phyloP scores from a whole-genome alignment of 2,329 filamentous ascomycete genomes.

The Epicoccum sorghinum region DNA sequence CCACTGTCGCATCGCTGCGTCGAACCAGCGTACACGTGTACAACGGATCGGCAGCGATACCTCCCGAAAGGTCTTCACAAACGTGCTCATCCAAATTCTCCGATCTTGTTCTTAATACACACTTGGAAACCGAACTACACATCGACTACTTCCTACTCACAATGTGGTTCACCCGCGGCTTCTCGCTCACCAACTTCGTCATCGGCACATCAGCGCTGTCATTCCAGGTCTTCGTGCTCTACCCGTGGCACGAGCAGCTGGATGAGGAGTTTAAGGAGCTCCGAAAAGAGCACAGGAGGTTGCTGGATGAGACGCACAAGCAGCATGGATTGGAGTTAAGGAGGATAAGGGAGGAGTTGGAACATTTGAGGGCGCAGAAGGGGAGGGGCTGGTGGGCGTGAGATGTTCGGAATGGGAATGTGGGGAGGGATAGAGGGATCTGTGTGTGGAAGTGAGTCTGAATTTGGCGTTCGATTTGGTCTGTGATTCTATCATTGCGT shows the following conservation, averaged over 20 bases:
- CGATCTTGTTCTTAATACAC: no score
- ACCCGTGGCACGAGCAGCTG: conserved; percentile 72
- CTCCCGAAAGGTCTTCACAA: no score
- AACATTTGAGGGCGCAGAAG: conserved; percentile 20
- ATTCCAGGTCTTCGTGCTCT: conserved; percentile 73
- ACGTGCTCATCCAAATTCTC: no score
- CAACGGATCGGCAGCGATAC: no score
- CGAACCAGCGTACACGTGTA: no score
- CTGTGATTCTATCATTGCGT: no score
- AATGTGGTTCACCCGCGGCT: conserved; percentile 57
- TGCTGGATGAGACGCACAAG: conserved; percentile 30
- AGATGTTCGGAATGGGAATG: no score
- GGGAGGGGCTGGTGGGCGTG: conserved; percentile 5
- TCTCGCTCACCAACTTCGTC: conserved; percentile 69
- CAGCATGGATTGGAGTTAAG: conserved; percentile 28
- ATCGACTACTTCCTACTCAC: neutral
- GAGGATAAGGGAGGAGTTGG: conserved; percentile 31
- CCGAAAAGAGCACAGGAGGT: conserved; percentile 60
- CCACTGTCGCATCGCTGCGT: no score
- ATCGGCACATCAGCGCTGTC: conserved; percentile 68
- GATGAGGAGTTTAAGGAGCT: conserved; percentile 66
- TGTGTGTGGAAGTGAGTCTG: no score
- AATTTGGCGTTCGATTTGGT: no score
- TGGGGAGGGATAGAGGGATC: no score
- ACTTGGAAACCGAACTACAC: no score